A percentile compares a stretch with the other conserved stretches of the same genome.
Conservation (phyloP, 345 rosid genomes). For the Aquilaria yunnanensis region DNA sequence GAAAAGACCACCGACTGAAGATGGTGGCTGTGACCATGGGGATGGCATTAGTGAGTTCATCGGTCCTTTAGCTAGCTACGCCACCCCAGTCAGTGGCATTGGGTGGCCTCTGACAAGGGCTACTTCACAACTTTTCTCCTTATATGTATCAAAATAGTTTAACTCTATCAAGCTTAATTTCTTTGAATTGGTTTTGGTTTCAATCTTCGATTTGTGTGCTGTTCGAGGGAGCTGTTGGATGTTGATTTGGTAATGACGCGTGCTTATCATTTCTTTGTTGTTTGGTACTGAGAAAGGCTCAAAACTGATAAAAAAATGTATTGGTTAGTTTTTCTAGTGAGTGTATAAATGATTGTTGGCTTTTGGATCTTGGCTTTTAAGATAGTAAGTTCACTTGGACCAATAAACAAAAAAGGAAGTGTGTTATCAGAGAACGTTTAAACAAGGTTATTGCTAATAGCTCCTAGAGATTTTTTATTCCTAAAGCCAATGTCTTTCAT, state of each 20-base stretch:
- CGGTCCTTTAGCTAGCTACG: no score
- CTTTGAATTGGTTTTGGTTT: not conserved
- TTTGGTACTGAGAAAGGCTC: constrained; percentile 24
- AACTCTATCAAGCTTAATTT: not conserved
- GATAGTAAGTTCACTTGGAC: not conserved
- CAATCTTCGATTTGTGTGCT: constrained; percentile 18
- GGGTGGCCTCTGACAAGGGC: no score
- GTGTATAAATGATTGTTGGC: not conserved
- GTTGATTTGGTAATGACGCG: constrained; percentile 13
- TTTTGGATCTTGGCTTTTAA: not conserved
- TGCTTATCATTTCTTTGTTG: constrained; percentile 1
- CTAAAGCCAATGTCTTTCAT: not conserved
- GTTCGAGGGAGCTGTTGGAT: not conserved
- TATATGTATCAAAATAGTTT: not conserved
- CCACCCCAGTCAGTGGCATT: no score
- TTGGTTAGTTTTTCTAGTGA: not conserved
- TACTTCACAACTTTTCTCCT: not conserved
- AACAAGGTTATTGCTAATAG: not conserved
- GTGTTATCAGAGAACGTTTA: not conserved
- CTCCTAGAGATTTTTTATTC: not conserved
- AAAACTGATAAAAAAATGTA: constrained; percentile 17
- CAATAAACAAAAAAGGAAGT: not conserved
- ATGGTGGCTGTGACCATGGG: no score
- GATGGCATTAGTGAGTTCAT: no score
- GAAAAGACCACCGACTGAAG: no score